A percentile compares a stretch with the other conserved stretches of the same genome.
These are phyloP conservation scores for Ogataea zsoltii DNA, from an alignment of 805 yeast genomes.

Conservation along the genomic window DNA sequence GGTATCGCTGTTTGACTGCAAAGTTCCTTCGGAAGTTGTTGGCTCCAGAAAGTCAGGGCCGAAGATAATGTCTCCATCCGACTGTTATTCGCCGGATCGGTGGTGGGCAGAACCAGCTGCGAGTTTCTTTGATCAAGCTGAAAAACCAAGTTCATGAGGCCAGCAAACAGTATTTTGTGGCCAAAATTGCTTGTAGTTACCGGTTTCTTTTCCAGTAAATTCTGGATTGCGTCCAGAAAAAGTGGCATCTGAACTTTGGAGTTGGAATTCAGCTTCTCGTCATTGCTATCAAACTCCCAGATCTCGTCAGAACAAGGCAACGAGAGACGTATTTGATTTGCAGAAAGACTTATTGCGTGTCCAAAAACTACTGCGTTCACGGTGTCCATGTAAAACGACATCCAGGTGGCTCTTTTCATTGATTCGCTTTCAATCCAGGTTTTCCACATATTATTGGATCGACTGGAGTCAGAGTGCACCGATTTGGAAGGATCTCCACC, in stretches of 20 bases:
- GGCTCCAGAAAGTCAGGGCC: constrained; percentile 59
- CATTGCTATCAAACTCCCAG: constrained; percentile 24
- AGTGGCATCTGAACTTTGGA: not conserved
- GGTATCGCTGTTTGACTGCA: not conserved
- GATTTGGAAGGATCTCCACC: constrained; percentile 41
- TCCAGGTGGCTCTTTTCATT: constrained; percentile 66
- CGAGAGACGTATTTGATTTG: constrained; percentile 51
- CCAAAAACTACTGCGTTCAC: constrained; percentile 72
- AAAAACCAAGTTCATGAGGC: constrained; percentile 56
- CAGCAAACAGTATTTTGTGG: constrained; percentile 57
- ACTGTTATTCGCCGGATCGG: constrained; percentile 32
- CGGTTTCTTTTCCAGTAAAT: constrained; percentile 44
- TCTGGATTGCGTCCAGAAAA: constrained; percentile 5
- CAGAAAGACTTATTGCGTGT: constrained; percentile 50
- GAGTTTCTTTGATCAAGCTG: constrained; percentile 58
- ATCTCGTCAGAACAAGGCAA: constrained; percentile 57
- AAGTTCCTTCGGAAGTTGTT: not conserved
- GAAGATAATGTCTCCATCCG: constrained; percentile 66
- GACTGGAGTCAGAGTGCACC: constrained; percentile 20
- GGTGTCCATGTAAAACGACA: constrained; percentile 73
- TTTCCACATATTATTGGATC: constrained; percentile 35
- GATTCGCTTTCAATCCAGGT: constrained; percentile 74
- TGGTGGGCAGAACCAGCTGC: constrained; percentile 41
- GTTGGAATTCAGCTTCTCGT: constrained; percentile 7
- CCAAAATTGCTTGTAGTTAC: constrained; percentile 52